Conservation (phyloP, 768 basidiomycete genomes). For the Sporobolomyces phaffii region DNA sequence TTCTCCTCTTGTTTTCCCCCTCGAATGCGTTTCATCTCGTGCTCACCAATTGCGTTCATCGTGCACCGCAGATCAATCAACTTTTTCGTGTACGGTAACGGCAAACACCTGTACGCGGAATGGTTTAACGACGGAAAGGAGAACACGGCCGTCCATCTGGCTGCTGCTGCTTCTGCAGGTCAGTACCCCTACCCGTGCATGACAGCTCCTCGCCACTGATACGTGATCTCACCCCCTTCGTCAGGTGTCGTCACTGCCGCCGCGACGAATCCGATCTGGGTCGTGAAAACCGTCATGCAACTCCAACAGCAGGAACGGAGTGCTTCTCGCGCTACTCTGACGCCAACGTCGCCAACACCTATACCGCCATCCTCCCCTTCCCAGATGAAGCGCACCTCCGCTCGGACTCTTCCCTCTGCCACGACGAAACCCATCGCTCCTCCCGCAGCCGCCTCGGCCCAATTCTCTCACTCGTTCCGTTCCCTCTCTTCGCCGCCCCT, state of each 20-base stretch:
- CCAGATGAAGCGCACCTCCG: too few relatives aligned
- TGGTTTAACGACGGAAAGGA: conserved; percentile 62
- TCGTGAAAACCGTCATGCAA: conserved; percentile 93
- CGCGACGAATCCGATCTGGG: conserved; percentile 97
- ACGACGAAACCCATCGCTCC: conserved; percentile 4
- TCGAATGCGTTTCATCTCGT: background rate
- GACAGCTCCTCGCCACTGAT: too few relatives aligned
- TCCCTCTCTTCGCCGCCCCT: conserved; percentile 26
- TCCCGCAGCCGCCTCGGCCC: conserved; percentile 43
- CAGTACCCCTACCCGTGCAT: conserved; percentile 21
- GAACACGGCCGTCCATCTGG: conserved; percentile 76
- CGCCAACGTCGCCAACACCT: conserved; percentile 3
- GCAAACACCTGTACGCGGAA: conserved; percentile 87
- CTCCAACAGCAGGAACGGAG: conserved; percentile 48
- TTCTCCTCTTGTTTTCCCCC: background rate
- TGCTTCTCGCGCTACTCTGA: background rate
- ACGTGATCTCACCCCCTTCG: too few relatives aligned
- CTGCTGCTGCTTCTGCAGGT: conserved; percentile 70
- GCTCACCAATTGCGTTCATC: background rate
- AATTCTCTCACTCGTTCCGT: conserved; percentile 37
- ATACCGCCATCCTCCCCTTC: background rate
- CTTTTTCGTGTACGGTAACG: conserved; percentile 96
- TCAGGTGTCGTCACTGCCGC: conserved; percentile 74
- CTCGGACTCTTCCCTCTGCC: too few relatives aligned
- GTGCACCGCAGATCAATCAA: conserved; percentile 63